Percentiles rank a stretch among this genome's conserved stretches.
Evolutionary conservation across 1,284 basidiomycete genomes (phyloP).

Genomic region (Crepidotus sp.): DNA sequence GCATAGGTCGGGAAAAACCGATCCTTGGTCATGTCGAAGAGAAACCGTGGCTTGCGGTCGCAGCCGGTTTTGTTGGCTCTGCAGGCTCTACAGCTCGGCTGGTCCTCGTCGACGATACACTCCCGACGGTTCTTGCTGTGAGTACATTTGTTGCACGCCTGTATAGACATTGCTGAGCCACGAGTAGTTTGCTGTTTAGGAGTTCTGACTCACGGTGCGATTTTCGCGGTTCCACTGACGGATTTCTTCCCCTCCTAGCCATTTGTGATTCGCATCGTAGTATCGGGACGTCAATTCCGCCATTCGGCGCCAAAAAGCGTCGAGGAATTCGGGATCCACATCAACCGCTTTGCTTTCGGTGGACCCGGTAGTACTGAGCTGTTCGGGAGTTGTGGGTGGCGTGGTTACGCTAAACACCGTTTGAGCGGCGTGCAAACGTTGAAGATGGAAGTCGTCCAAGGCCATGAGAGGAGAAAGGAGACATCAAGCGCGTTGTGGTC

Average conservation of each 20-base stretch:
- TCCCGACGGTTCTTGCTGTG: background rate
- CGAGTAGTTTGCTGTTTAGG: too few species aligned
- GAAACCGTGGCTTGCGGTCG: background rate
- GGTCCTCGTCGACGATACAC: background rate
- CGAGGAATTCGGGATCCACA: too few species aligned
- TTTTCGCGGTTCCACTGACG: background rate
- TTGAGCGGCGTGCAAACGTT: too few species aligned
- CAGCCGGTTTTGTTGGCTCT: background rate
- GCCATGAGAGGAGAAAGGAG: too few species aligned
- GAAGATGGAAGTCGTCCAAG: too few species aligned
- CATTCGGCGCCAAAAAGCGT: background rate
- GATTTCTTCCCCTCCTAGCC: background rate
- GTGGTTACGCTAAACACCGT: too few species aligned
- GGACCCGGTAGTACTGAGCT: too few species aligned
- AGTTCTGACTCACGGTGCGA: background rate
- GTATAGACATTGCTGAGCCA: too few species aligned
- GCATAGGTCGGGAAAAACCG: background rate
- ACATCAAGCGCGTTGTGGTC: too few species aligned
- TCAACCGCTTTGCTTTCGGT: too few species aligned
- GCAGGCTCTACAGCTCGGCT: background rate
- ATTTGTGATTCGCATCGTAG: background rate
- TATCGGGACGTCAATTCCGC: background rate
- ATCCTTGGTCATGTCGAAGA: background rate
- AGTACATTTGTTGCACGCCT: background rate
- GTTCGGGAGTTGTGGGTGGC: too few species aligned